phyloP scores from a whole-genome alignment of 225 moss, liverwort and hornwort genomes.

The Polytrichum formosum region DNA sequence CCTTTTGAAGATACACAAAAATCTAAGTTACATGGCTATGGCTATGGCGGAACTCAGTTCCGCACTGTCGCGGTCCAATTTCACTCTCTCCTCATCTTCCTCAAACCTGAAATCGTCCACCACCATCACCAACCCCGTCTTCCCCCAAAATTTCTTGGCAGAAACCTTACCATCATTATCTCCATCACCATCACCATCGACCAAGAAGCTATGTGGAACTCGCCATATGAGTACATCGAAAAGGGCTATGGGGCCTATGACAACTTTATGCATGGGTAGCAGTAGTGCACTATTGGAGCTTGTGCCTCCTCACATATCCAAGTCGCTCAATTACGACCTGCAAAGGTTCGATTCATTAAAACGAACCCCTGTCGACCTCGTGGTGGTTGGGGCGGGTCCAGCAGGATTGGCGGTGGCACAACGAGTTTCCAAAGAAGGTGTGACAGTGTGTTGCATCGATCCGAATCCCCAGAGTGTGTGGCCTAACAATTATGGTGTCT shows the following conservation, averaged over 20 bases:
- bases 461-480: conserved; percentile 91
- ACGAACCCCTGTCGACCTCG: conserved; percentile 66
- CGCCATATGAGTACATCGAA: too few species aligned
- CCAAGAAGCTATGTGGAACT: too few species aligned
- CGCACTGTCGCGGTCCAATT: conserved; percentile 14
- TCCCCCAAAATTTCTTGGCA: conserved; percentile 7
- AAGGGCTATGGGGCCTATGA: conserved; percentile 4
- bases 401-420: conserved; percentile 95
- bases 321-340: conserved; percentile 76
- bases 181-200: too few species aligned
- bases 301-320: conserved; percentile 61
- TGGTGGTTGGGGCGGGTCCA: conserved; percentile 93
- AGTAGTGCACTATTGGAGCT: conserved; percentile 70
- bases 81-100: conserved; percentile 2
- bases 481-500: conserved; percentile 98
- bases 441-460: conserved; percentile 85
- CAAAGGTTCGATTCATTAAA: conserved; percentile 69
- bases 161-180: background rate
- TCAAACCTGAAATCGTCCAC: background rate
- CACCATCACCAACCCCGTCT: background rate
- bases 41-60: conserved; percentile 51
- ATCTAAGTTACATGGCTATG: background rate
- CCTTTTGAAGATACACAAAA: background rate
- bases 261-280: conserved; percentile 20
- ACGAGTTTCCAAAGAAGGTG: conserved; percentile 74